Conservation (phyloP, 345 rosid genomes). For the Populus davidiana region DNA sequence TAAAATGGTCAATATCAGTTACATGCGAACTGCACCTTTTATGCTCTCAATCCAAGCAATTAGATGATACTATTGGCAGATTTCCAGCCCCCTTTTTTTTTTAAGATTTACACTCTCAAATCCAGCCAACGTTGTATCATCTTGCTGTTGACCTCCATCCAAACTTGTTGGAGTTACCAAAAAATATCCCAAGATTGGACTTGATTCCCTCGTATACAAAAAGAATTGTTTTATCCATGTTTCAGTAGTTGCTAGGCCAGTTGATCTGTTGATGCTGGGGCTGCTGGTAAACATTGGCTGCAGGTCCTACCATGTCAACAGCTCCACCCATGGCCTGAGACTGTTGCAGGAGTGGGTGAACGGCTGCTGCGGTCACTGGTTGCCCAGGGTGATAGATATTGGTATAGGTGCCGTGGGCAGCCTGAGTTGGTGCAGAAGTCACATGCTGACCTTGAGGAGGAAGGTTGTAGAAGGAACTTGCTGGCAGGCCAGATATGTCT, state of each 20-base stretch:
- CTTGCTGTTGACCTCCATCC: constrained; percentile 28
- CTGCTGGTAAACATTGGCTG: constrained; percentile 77
- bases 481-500: constrained; percentile 61
- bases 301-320: constrained; percentile 68
- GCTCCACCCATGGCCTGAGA: constrained; percentile 68
- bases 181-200: constrained; percentile 39
- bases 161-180: constrained; percentile 42
- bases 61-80: constrained; percentile 37
- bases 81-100: constrained; percentile 19
- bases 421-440: constrained; percentile 67
- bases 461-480: constrained; percentile 76
- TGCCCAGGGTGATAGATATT: constrained; percentile 74
- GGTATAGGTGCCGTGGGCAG: constrained; percentile 62
- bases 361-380: constrained; percentile 60
- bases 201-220: constrained; percentile 33
- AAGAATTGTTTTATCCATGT: constrained; percentile 30
- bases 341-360: constrained; percentile 76
- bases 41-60: constrained; percentile 35
- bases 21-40: constrained; percentile 36
- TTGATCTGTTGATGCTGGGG: constrained; percentile 86
- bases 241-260: constrained; percentile 88
- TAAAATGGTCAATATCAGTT: constrained; percentile 43
- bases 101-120: constrained; percentile 28
- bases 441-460: constrained; percentile 86
- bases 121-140: constrained; percentile 32